phyloP scores from a whole-genome alignment of 2,329 filamentous ascomycete species.

The Penicillium olsonii region DNA sequence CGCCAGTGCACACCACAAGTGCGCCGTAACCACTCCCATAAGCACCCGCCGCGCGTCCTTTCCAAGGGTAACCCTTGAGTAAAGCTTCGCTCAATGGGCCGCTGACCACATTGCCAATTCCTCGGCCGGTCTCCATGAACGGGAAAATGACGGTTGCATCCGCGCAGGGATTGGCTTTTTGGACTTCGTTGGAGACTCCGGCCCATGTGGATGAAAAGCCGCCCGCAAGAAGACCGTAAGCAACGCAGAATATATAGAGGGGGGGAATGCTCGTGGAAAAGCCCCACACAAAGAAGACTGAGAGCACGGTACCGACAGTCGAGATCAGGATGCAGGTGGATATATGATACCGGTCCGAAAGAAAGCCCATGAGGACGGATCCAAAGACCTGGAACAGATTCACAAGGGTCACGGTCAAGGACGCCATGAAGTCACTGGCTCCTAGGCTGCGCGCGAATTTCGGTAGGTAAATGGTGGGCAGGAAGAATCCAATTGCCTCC shows the following conservation, averaged over 20 bases:
- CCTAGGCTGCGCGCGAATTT: constrained; percentile 30
- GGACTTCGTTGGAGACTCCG: constrained; percentile 20
- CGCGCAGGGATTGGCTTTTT: constrained; percentile 15
- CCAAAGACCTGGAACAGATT: constrained; percentile 37
- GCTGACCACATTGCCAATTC: constrained; percentile 23
- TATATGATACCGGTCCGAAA: constrained; percentile 24
- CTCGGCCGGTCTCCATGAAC: constrained; percentile 24
- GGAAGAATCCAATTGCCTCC: constrained; percentile 38
- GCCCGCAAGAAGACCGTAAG: constrained; percentile 21
- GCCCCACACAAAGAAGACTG: constrained; percentile 25
- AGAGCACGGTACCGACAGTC: constrained; percentile 20
- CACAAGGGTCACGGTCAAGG: constrained; percentile 28
- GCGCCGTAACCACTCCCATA: constrained; percentile 24
- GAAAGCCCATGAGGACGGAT: constrained; percentile 38
- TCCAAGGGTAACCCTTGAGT: constrained; percentile 16
- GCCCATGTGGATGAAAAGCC: constrained; percentile 26
- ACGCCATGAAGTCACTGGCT: constrained; percentile 19
- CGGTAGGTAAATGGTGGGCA: constrained; percentile 38
- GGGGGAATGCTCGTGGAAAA: constrained; percentile 15
- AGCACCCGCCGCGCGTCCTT: constrained; percentile 11
- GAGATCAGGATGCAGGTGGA: constrained; percentile 22
- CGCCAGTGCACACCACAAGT: constrained; percentile 22
- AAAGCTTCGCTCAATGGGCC: constrained; percentile 23
- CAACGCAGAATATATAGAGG: constrained; percentile 21
- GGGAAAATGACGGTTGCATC: constrained; percentile 24